These are phyloP conservation scores for Arabidopsis hybrid DNA, from an alignment of 441 rosid genomes.

Conservation along the genomic window DNA sequence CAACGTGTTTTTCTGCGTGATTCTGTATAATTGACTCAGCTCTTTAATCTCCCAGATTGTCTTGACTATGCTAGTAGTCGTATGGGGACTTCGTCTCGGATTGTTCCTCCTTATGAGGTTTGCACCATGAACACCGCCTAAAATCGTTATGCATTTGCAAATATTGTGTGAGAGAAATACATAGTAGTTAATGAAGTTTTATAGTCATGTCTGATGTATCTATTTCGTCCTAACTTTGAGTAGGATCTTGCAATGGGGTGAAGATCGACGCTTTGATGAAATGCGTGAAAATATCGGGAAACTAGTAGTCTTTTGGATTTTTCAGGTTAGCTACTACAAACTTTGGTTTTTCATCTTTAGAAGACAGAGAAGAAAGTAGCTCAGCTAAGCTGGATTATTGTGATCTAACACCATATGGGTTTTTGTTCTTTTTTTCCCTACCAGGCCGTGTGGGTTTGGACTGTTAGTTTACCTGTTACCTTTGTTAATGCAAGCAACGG, in stretches of 20 bases:
- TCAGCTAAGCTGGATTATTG: slow-evolving; percentile 13
- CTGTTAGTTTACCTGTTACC: slow-evolving; percentile 91
- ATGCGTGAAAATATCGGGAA: slow-evolving; percentile 79
- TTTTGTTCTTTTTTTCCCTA: slow-evolving; percentile 9
- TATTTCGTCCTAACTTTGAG: slow-evolving; percentile 12
- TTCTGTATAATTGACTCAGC: neutral
- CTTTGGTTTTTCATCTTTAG: slow-evolving; percentile 3
- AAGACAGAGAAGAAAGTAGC: neutral
- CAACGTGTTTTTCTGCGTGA: neutral
- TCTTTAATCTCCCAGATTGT: slow-evolving; percentile 57
- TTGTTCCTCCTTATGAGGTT: slow-evolving; percentile 85
- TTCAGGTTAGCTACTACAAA: slow-evolving; percentile 65
- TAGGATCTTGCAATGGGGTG: slow-evolving; percentile 97
- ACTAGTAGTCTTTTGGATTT: slow-evolving; percentile 76
- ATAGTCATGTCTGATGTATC: slow-evolving; percentile 10
- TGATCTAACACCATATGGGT: slow-evolving; percentile 10
- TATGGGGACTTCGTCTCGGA: slow-evolving; percentile 91
- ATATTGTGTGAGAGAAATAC: neutral
- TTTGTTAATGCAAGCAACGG: slow-evolving; percentile 83
- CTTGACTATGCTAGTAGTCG: slow-evolving; percentile 66
- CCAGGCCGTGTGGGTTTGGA: slow-evolving; percentile 98
- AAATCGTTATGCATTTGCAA: neutral
- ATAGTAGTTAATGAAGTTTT: slow-evolving; percentile 2
- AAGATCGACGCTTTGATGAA: slow-evolving; percentile 88
- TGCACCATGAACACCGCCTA: neutral